phyloP scores from a whole-genome alignment of 345 rosid genomes.

The Syzygium aromaticum region DNA sequence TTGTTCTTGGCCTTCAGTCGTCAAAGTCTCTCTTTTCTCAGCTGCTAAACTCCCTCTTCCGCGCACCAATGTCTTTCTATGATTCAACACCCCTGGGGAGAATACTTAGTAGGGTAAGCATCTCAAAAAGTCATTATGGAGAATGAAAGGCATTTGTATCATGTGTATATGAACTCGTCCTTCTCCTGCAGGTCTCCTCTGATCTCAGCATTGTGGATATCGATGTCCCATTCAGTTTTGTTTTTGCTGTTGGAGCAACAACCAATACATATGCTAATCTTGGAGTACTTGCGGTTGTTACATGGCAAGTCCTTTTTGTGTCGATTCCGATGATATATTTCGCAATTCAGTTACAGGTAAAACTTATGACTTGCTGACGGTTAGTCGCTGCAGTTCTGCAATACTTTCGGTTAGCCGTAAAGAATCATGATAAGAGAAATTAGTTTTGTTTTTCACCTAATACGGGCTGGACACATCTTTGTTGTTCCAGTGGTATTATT shows the following conservation, averaged over 20 bases:
- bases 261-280: conserved; percentile 53
- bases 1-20: conserved; percentile 47
- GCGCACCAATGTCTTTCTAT: conserved; percentile 80
- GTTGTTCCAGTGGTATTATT: background rate
- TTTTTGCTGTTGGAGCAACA: conserved; percentile 60
- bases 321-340: conserved; percentile 58
- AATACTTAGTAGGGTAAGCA: conserved; percentile 64
- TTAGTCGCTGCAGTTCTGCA: background rate
- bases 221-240: conserved; percentile 64
- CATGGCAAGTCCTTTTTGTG: conserved; percentile 89
- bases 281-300: conserved; percentile 69
- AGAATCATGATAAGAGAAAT: background rate
- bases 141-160: background rate
- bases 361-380: background rate
- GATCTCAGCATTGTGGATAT: conserved; percentile 92
- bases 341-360: conserved; percentile 79
- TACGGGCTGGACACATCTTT: background rate
- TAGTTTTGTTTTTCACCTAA: background rate
- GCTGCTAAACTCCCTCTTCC: conserved; percentile 59
- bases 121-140: background rate
- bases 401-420: background rate
- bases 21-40: conserved; percentile 61
- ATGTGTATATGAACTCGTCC: background rate
- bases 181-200: conserved; percentile 43
- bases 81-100: conserved; percentile 91